Evolutionary conservation across 1,284 basidiomycete genomes (phyloP).

Genomic region (Apiotrichum mycotoxinovorans): DNA sequence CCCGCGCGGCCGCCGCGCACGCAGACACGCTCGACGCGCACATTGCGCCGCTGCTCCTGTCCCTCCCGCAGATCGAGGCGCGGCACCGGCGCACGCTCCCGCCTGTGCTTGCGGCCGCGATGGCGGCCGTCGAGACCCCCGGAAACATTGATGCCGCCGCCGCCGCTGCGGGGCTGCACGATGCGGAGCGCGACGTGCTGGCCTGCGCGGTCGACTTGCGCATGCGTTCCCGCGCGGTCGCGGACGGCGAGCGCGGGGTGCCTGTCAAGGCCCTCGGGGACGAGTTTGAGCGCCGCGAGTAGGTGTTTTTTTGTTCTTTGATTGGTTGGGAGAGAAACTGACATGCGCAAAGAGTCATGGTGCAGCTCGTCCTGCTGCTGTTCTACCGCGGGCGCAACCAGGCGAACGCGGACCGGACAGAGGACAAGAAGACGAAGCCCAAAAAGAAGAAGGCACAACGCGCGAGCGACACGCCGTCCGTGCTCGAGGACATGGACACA

Average conservation of each 20-base stretch:
- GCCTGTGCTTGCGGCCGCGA: conserved; percentile 14
- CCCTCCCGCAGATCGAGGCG: conserved; percentile 20
- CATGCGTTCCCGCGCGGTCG: conserved; percentile 15
- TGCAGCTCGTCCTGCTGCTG: conserved; percentile 38
- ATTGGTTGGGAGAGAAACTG: neutral
- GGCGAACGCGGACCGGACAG: neutral
- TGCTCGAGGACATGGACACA: conserved; percentile 25
- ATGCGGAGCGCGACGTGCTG: conserved; percentile 21
- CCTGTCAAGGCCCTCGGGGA: conserved; percentile 24
- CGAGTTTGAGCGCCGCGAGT: conserved; percentile 44
- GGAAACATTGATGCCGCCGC: neutral
- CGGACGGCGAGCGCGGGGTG: conserved; percentile 22
- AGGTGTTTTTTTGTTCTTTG: neutral
- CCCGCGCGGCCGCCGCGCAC: conserved; percentile 8
- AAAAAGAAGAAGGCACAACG: conserved; percentile 7
- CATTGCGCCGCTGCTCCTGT: neutral
- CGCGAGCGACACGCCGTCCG: conserved; percentile 6
- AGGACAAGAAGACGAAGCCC: conserved; percentile 12
- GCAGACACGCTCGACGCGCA: neutral
- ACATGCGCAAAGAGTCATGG: conserved; percentile 30
- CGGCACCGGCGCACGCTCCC: conserved; percentile 30
- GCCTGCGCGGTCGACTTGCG: conserved; percentile 25
- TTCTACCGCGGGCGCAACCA: conserved; percentile 16
- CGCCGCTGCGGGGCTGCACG: neutral
- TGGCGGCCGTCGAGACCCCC: neutral